Evolutionary conservation across 78 protist genomes (phyloP).

Genomic region (Dictyostelium brefeldianum): DNA sequence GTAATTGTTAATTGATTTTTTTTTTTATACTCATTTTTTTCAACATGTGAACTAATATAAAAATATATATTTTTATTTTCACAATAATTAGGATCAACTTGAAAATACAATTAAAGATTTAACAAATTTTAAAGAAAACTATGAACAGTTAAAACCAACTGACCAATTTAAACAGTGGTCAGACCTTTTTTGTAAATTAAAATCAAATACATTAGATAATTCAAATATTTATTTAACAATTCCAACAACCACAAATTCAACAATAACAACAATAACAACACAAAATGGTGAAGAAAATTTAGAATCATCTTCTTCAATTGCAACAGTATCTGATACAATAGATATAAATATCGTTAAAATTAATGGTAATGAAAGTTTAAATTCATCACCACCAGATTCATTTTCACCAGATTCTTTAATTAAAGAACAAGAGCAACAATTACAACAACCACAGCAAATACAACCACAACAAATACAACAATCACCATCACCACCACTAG

Average conservation of each 20-base stretch:
- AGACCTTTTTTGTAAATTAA: background rate
- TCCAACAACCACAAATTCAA: background rate
- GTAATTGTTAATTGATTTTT: background rate
- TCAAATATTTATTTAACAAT: constrained; percentile 35
- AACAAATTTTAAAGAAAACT: background rate
- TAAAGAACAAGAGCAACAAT: background rate
- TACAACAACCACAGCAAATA: background rate
- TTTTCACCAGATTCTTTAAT: background rate
- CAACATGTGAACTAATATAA: background rate
- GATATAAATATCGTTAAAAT: background rate
- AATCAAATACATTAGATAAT: background rate
- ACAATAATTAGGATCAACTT: constrained; percentile 11
- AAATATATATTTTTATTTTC: too few relatives aligned
- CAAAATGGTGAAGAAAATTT: background rate
- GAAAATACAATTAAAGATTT: background rate
- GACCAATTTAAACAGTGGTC: constrained; percentile 26
- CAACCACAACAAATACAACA: background rate
- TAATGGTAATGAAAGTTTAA: background rate
- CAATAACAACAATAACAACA: background rate
- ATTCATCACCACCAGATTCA: background rate
- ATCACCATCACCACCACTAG: background rate
- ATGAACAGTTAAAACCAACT: background rate
- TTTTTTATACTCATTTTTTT: background rate
- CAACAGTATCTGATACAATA: background rate
- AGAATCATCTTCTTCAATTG: background rate